These are phyloP conservation scores for Tilletia horrida DNA, from an alignment of 1,284 basidiomycete genomes.

Conservation along the genomic window DNA sequence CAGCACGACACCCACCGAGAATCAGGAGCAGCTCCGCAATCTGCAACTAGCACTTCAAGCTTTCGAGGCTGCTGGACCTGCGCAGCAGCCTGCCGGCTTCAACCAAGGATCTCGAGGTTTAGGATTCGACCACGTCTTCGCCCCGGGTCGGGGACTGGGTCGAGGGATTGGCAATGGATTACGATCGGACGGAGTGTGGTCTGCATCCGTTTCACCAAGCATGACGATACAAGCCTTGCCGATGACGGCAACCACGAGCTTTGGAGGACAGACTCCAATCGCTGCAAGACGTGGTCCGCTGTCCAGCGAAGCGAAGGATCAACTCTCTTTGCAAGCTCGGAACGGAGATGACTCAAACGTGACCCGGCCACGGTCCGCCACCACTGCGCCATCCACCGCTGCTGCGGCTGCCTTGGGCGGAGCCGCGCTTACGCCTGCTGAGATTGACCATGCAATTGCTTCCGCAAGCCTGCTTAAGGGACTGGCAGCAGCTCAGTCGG, in stretches of 20 bases:
- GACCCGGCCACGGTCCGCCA: not conserved
- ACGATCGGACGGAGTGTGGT: conserved; percentile 8
- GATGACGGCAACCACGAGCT: not conserved
- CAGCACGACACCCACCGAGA: too few species aligned
- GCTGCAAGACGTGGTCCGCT: too few species aligned
- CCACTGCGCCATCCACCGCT: conserved; percentile 1
- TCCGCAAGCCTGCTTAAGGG: not conserved
- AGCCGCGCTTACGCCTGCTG: not conserved
- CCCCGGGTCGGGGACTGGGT: not conserved
- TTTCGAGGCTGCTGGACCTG: too few species aligned
- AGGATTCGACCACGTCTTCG: not conserved
- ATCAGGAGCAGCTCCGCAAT: too few species aligned
- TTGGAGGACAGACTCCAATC: too few species aligned
- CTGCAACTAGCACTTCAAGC: too few species aligned
- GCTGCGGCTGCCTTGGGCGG: not conserved
- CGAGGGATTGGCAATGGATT: conserved; percentile 1
- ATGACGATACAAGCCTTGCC: conserved; percentile 8
- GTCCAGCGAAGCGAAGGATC: too few species aligned
- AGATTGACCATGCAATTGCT: not conserved
- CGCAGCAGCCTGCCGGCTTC: too few species aligned
- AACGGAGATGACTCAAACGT: not conserved
- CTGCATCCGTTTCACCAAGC: conserved; percentile 10
- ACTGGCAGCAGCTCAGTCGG: not conserved
- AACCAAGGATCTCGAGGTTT: not conserved
- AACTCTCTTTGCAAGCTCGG: too few species aligned